Evolutionary conservation across 495 filamentous ascomycete genomes (phyloP), one percentile per base, ranked within the genome.

Genomic region (Daldinia childiae): DNA sequence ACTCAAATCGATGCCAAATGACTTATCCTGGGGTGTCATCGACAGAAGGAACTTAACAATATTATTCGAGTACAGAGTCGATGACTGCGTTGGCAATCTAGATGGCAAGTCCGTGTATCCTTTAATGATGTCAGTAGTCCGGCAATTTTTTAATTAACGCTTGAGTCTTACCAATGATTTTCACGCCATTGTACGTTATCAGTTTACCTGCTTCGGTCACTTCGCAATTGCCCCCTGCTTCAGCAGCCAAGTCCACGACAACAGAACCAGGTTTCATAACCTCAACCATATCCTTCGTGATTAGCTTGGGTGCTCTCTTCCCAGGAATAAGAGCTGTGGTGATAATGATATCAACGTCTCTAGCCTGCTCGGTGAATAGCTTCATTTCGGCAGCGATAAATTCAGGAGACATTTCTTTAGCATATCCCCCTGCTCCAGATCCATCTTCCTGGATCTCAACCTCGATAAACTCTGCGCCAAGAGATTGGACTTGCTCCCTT

Each of bases 301-400:
- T 92, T 36, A 95, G 81, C 69, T 88, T 93, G 0, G 92, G 92
- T 0, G 92, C 91, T 36, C 88, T 90, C 68, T 82, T 87, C 59
- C 92, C 92, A 0, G 92, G 92, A 73, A 95, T 95, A 57, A 94
- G 78, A 24, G 92, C 92, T 1, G 92, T 95, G 3, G 92, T 94
- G 78, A 95, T 90, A 51, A 95, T 89, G 59, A 95, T 95, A 75
- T 95, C 92, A n/a, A 94, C 91, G 45, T 94, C 92, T 15, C 85
- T 86, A 62, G 90, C 90, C 75, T 94, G 92, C 72, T 93, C 89
- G 73, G 90, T 88, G 73, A 95, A 95, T 27, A 95, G 83, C 77
- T 90, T 93, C 92, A 93, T 94, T 75, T 95, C 92, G 7, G 92
- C 92, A 65, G 91, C 92, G 75, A 93, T 92, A 76, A 95, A 95